Percentiles rank a stretch among this genome's conserved stretches.
Conservation (phyloP, 2,329 filamentous ascomycete species). For the Curvularia sp. region DNA sequence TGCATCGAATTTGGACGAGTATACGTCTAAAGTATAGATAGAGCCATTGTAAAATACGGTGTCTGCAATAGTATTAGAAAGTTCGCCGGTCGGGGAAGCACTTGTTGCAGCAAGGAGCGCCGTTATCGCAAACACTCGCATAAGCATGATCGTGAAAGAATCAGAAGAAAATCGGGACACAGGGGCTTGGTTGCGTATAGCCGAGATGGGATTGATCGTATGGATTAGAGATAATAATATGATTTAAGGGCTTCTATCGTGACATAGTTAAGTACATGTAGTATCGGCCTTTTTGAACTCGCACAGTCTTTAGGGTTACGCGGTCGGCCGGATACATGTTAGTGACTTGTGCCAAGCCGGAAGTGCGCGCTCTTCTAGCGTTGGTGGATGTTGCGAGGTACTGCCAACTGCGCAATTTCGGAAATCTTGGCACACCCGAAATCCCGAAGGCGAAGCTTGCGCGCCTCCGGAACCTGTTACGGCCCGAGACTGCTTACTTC, state of each 20-base stretch:
- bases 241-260: not conserved
- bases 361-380: not conserved
- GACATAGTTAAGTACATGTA: not conserved
- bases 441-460: not conserved
- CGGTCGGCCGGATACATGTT: too few species aligned
- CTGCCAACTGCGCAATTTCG: not conserved
- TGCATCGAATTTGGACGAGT: constrained; percentile 5
- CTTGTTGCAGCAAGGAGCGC: not conserved
- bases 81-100: not conserved
- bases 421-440: not conserved
- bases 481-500: not conserved
- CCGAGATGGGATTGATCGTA: not conserved
- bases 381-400: not conserved
- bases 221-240: not conserved
- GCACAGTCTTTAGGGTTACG: not conserved
- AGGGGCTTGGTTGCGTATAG: not conserved
- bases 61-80: not conserved
- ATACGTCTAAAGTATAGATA: constrained; percentile 10
- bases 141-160: not conserved
- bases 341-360: too few species aligned
- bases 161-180: not conserved
- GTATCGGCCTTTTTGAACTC: not conserved
- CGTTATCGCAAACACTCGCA: not conserved
- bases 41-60: constrained; percentile 7
- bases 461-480: not conserved